Base-by-base conservation (phyloP, 2,329 filamentous ascomycete species). In the Scedosporium minutisporum region DNA sequence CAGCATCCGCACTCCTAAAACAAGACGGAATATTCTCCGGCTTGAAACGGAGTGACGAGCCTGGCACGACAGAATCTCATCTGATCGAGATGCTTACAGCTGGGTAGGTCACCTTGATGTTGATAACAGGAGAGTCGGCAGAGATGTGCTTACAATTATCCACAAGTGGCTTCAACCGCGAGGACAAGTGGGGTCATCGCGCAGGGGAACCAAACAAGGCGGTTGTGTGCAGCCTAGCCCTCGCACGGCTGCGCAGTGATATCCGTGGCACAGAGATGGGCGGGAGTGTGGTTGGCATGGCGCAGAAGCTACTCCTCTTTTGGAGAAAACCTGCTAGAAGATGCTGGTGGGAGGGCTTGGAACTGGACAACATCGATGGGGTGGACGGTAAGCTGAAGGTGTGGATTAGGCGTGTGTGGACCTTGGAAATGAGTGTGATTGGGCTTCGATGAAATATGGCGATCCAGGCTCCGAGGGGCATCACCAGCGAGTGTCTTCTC, bases 321-420 rank as follows among this genome's bases (percentile, higher is more conserved):
- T 99, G 95, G 95, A 86, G 95, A 67, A 99, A 99, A 77, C 95
- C 95, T 16, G 95, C 95, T 14, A 82, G 95, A 65, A 85, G 95
- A 73, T 99, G 95, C 80, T 99, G 95, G 95, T 99, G 95, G 95
- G 95, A 99, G 74, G 95, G 95, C 25, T 89, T 99, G 44, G 93
- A 97, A 74, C 81, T 99, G 55, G 86, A 95, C 18, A 82, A 90
- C 67, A 90, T 99, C 12, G 91, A 96, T 60, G 95, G 95, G 14
- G 89, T 97, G 6, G 86, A 96, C 60, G 93, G 93, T 61, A 91
- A 88, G 73, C 82, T 99, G 68, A 99, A 99, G 77, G 92, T 99
- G 64, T 99, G 95, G 95, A 97, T 99, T 73, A 84, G 95, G 71
- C 85, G 95, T 70, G 95, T 99, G 64, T 99, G 95, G 95, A 99